Conservation (phyloP, 805 yeast genomes). For the Metschnikowia rubicola region DNA sequence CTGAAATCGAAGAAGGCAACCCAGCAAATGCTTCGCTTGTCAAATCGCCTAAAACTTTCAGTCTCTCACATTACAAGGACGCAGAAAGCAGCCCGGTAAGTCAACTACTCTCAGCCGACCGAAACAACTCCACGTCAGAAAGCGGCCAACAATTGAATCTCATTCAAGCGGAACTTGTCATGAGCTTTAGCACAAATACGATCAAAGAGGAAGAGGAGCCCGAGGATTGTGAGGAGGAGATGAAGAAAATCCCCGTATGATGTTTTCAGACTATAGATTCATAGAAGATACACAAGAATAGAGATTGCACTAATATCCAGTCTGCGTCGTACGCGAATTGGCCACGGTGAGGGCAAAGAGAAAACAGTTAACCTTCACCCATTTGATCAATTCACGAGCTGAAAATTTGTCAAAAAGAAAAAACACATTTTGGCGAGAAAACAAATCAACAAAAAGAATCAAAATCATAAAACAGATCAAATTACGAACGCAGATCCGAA, state of each 20-base stretch:
- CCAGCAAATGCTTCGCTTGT: slow-evolving; percentile 19
- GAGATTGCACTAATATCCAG: too few relatives aligned
- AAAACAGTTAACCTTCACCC: too few relatives aligned
- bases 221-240: slow-evolving; percentile 14
- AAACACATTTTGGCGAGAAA: too few relatives aligned
- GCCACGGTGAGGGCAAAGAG: too few relatives aligned
- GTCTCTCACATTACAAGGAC: slow-evolving; percentile 34
- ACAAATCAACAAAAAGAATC: too few relatives aligned
- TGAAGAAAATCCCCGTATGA: neutral
- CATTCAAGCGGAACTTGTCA: slow-evolving; percentile 20
- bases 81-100: slow-evolving; percentile 33
- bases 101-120: slow-evolving; percentile 28
- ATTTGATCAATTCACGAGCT: too few relatives aligned
- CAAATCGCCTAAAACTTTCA: slow-evolving; percentile 41
- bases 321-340: too few relatives aligned
- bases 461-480: too few relatives aligned
- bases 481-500: too few relatives aligned
- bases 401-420: too few relatives aligned
- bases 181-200: slow-evolving; percentile 35
- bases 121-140: neutral
- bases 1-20: slow-evolving; percentile 16
- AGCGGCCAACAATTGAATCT: neutral
- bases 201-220: slow-evolving; percentile 42
- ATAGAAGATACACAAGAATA: neutral
- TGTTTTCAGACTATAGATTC: neutral